Evolutionary conservation across 2,329 filamentous ascomycete genomes (phyloP).

Genomic region (Periconia sp.): DNA sequence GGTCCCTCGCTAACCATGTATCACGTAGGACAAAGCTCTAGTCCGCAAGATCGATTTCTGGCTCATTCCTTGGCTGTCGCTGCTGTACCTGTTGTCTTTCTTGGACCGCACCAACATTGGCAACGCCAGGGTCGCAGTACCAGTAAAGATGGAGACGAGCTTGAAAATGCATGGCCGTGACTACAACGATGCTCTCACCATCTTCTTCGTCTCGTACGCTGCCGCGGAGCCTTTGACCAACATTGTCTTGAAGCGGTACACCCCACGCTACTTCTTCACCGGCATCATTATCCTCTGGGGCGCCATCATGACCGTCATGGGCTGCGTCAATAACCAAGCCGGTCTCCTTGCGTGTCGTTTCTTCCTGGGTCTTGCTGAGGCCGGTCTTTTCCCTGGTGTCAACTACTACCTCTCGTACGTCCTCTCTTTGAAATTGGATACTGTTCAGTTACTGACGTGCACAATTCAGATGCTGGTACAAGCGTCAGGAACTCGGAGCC

Average conservation of each 20-base stretch:
- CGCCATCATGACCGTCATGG: conserved; percentile 53
- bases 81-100: conserved; percentile 47
- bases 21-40: conserved; percentile 36
- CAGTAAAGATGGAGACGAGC: conserved; percentile 19
- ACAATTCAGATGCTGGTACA: conserved; percentile 51
- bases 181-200: conserved; percentile 65
- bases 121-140: conserved; percentile 49
- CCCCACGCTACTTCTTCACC: conserved; percentile 48
- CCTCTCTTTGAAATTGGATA: background rate
- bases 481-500: conserved; percentile 55
- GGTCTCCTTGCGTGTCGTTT: conserved; percentile 40
- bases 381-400: conserved; percentile 42
- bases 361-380: conserved; percentile 43
- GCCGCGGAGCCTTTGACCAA: conserved; percentile 59
- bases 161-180: conserved; percentile 55
- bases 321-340: conserved; percentile 45
- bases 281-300: conserved; percentile 54
- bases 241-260: conserved; percentile 62
- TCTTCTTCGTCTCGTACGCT: conserved; percentile 64
- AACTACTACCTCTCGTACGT: conserved; percentile 60
- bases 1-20: conserved; percentile 13
- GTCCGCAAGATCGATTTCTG: conserved; percentile 47
- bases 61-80: conserved; percentile 45
- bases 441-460: no score
- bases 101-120: conserved; percentile 41